These are phyloP conservation scores for Trichosporon asahii DNA, from an alignment of 1,284 basidiomycete genomes.

Conservation along the genomic window DNA sequence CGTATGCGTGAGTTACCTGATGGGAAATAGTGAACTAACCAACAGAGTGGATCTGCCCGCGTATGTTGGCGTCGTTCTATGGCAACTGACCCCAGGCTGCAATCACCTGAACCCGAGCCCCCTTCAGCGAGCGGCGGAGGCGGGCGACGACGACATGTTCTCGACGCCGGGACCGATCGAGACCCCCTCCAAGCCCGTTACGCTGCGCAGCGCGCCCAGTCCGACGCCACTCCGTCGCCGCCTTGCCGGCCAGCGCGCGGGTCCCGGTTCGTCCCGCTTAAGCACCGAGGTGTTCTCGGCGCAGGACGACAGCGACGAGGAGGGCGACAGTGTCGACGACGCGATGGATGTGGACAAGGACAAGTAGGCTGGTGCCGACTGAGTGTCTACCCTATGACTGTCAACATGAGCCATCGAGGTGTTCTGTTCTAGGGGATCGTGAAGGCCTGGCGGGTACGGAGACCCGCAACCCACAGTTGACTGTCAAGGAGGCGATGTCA, in stretches of 20 bases:
- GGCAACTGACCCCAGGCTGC: conserved; percentile 27
- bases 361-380: not conserved
- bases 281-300: conserved; percentile 44
- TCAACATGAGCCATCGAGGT: too few relatives aligned
- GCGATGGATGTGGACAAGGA: conserved; percentile 41
- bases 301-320: conserved; percentile 28
- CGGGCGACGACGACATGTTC: not conserved
- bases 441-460: too few relatives aligned
- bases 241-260: conserved; percentile 26
- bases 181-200: conserved; percentile 20
- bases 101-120: conserved; percentile 49
- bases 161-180: conserved; percentile 11
- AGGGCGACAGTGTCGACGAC: conserved; percentile 18
- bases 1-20: conserved; percentile 70
- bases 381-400: too few relatives aligned
- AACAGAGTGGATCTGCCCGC: conserved; percentile 50
- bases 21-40: conserved; percentile 3
- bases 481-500: not conserved
- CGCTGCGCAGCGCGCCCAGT: conserved; percentile 5
- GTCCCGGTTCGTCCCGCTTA: conserved; percentile 38
- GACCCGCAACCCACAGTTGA: too few relatives aligned
- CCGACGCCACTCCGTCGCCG: conserved; percentile 23
- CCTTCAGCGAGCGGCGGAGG: conserved; percentile 26
- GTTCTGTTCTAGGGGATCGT: too few relatives aligned
- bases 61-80: conserved; percentile 17